Percentiles rank a stretch among this genome's conserved stretches.
Evolutionary conservation across 805 yeast genomes (phyloP).

Genomic region (Myxozyma kluyveri): DNA sequence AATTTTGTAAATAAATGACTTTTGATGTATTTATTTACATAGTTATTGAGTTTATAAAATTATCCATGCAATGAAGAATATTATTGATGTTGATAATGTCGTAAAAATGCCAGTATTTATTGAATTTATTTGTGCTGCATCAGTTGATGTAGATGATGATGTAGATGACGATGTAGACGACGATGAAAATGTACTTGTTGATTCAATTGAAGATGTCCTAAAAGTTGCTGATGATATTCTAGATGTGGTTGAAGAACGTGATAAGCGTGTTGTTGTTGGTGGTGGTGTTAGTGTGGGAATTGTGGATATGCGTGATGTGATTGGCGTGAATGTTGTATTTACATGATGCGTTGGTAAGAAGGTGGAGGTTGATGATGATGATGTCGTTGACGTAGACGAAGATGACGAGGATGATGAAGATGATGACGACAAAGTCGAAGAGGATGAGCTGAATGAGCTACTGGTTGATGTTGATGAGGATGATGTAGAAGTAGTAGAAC

Average conservation of each 20-base stretch:
- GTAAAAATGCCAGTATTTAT: not conserved
- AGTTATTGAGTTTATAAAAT: too few species aligned
- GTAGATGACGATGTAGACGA: conserved; percentile 38
- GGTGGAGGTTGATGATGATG: conserved; percentile 6
- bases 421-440: conserved; percentile 38
- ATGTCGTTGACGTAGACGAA: conserved; percentile 31
- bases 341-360: conserved; percentile 3
- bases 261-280: not conserved
- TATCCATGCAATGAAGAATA: too few species aligned
- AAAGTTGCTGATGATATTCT: not conserved
- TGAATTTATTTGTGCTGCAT: not conserved
- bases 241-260: not conserved
- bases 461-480: conserved; percentile 32
- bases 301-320: not conserved
- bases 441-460: conserved; percentile 38
- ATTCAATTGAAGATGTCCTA: not conserved
- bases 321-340: not conserved
- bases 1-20: too few species aligned
- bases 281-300: not conserved
- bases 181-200: conserved; percentile 37
- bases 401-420: conserved; percentile 44
- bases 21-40: too few species aligned
- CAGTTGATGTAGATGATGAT: conserved; percentile 38
- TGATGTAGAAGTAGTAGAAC: not conserved
- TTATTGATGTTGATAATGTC: not conserved